phyloP scores from a whole-genome alignment of 164 flowering plant species.

The Macadamia tetraphylla region DNA sequence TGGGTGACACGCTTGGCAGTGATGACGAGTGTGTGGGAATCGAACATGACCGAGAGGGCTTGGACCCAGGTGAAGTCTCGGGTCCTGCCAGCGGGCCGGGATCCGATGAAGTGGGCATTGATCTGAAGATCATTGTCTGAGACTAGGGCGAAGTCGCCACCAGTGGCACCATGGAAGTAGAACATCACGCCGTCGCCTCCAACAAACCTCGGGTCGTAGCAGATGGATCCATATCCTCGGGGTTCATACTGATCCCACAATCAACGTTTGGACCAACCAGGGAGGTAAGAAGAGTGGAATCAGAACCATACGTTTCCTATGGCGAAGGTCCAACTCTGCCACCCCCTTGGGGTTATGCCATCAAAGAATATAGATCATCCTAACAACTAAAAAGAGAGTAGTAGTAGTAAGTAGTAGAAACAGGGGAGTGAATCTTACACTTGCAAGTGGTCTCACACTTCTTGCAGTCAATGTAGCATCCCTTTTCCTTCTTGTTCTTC shows the following conservation, averaged over 20 bases:
- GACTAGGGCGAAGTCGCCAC: conserved; percentile 56
- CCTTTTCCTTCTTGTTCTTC: conserved; percentile 43
- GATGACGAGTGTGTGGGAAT: conserved; percentile 45
- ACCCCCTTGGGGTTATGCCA: too few species aligned
- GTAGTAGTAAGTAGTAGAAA: too few species aligned
- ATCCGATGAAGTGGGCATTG: conserved; percentile 61
- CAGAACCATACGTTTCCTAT: too few species aligned
- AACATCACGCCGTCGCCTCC: conserved; percentile 79
- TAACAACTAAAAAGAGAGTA: too few species aligned
- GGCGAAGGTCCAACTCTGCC: too few species aligned
- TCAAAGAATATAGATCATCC: too few species aligned
- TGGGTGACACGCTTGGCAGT: conserved; percentile 48
- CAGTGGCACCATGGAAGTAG: conserved; percentile 69
- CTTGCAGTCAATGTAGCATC: conserved; percentile 54
- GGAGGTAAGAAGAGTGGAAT: too few species aligned
- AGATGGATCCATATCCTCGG: conserved; percentile 49
- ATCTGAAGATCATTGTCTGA: conserved; percentile 52
- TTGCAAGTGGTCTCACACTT: conserved; percentile 64
- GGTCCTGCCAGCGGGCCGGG: conserved; percentile 47
- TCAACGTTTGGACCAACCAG: too few species aligned
- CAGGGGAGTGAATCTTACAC: conserved; percentile 26
- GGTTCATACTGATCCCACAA: too few species aligned
- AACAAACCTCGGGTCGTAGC: conserved; percentile 62
- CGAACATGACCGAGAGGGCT: conserved; percentile 59
- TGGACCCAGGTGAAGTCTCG: conserved; percentile 80